Conservation (phyloP, 2,329 filamentous ascomycete species). For the Arthrobotrys pseudoclavata region DNA sequence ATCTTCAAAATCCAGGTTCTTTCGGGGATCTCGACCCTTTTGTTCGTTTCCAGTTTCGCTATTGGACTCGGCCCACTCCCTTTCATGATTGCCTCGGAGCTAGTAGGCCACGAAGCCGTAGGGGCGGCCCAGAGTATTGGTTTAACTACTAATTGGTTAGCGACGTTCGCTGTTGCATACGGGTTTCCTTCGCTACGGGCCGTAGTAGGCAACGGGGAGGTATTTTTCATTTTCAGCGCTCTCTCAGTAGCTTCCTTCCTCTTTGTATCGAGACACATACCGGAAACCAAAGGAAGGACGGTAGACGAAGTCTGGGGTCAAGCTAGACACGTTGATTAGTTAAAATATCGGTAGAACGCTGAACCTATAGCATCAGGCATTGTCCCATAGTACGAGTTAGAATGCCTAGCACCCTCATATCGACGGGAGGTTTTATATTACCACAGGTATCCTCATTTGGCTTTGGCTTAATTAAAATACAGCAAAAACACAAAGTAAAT, state of each 20-base stretch:
- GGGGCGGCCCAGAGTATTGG: slow-evolving; percentile 92
- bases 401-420: background rate
- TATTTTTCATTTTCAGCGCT: slow-evolving; percentile 91
- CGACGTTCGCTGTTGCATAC: slow-evolving; percentile 92
- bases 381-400: background rate
- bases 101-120: slow-evolving; percentile 90
- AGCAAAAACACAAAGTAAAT: background rate
- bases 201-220: slow-evolving; percentile 82
- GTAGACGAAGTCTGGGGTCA: slow-evolving; percentile 57
- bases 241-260: slow-evolving; percentile 77
- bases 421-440: background rate
- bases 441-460: background rate
- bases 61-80: slow-evolving; percentile 93
- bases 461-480: background rate
- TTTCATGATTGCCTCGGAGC: slow-evolving; percentile 91
- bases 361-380: background rate
- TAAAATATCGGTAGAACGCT: background rate
- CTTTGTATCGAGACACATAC: slow-evolving; percentile 82
- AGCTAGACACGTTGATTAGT: slow-evolving; percentile 41
- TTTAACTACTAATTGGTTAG: slow-evolving; percentile 86
- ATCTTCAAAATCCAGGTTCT: slow-evolving; percentile 78
- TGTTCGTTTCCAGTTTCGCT: slow-evolving; percentile 91
- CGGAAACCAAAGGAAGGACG: slow-evolving; percentile 83
- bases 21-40: slow-evolving; percentile 82
- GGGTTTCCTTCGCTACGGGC: slow-evolving; percentile 87